These are phyloP conservation scores for Agroathelia rolfsii DNA, from an alignment of 1,284 basidiomycete species.

Conservation along the genomic window DNA sequence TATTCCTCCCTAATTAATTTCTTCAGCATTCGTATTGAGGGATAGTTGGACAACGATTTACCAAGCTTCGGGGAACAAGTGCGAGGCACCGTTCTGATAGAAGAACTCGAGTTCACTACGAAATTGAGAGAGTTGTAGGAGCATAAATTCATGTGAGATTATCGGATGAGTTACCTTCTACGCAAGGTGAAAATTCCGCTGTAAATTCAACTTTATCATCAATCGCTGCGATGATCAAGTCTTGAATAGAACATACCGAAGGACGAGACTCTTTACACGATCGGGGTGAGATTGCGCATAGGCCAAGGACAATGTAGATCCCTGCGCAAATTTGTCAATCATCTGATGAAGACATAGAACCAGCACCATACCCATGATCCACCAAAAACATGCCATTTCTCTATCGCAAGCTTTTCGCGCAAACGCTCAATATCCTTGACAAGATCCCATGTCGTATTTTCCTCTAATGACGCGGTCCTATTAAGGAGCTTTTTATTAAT, in stretches of 20 bases:
- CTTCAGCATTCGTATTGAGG: conserved; percentile 4
- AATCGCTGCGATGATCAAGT: neutral
- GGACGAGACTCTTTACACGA: conserved; percentile 67
- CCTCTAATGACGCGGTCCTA: conserved; percentile 65
- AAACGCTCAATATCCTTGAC: conserved; percentile 85
- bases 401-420: conserved; percentile 59
- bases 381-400: conserved; percentile 91
- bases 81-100: conserved; percentile 78
- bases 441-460: conserved; percentile 94
- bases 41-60: conserved; percentile 20
- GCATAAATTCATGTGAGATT: conserved; percentile 1
- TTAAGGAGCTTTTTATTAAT: neutral
- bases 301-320: conserved; percentile 81
- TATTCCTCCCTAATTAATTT: conserved; percentile 67
- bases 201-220: conserved; percentile 4
- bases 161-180: conserved; percentile 41
- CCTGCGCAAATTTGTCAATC: conserved; percentile 34
- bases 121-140: conserved; percentile 1
- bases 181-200: conserved; percentile 87
- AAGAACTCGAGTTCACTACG: conserved; percentile 81
- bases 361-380: conserved; percentile 66
- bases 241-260: conserved; percentile 45
- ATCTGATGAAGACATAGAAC: conserved; percentile 1
- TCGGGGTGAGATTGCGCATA: conserved; percentile 87
- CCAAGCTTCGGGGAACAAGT: conserved; percentile 86